Conservation (phyloP, 2,329 filamentous ascomycete species). For the Canariomyces notabilis region DNA sequence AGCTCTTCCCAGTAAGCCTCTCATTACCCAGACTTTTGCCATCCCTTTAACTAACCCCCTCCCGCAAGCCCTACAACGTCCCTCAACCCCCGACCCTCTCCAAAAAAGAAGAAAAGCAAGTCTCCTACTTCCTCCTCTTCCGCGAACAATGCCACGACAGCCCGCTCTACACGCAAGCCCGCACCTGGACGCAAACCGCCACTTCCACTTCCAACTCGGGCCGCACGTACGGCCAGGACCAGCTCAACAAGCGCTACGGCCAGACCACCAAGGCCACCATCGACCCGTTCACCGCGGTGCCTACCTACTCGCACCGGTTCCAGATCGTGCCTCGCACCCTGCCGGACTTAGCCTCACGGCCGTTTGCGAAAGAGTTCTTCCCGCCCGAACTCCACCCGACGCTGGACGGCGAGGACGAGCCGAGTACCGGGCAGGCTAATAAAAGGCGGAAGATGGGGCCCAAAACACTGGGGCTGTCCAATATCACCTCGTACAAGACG, state of each 20-base stretch:
- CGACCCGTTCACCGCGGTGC: slow-evolving; percentile 55
- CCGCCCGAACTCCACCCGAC: slow-evolving; percentile 52
- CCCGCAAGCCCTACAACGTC: slow-evolving; percentile 44
- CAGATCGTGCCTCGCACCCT: slow-evolving; percentile 46
- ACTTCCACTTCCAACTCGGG: slow-evolving; percentile 28
- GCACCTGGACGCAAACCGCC: slow-evolving; percentile 30
- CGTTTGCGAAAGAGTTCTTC: slow-evolving; percentile 48
- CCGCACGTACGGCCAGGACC: slow-evolving; percentile 50
- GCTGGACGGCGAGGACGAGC: slow-evolving; percentile 44
- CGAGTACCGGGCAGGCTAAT: slow-evolving; percentile 28
- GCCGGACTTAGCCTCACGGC: slow-evolving; percentile 48
- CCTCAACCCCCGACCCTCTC: slow-evolving; percentile 42
- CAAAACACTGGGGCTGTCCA: slow-evolving; percentile 44
- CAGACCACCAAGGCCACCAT: slow-evolving; percentile 50
- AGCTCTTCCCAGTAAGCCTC: slow-evolving; percentile 51
- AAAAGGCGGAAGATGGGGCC: slow-evolving; percentile 31
- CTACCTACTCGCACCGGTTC: slow-evolving; percentile 55
- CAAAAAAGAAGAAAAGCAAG: slow-evolving; percentile 40
- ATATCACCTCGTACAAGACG: slow-evolving; percentile 43
- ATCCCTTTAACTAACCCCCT: background rate
- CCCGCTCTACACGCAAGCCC: slow-evolving; percentile 53
- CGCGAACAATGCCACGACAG: slow-evolving; percentile 52
- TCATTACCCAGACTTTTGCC: background rate
- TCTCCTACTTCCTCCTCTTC: slow-evolving; percentile 50
- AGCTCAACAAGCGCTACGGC: slow-evolving; percentile 53